A percentile compares a stretch with the other conserved stretches of the same genome.
Conservation (phyloP, 257 asterid genomes). For the Primulina eburnea region DNA sequence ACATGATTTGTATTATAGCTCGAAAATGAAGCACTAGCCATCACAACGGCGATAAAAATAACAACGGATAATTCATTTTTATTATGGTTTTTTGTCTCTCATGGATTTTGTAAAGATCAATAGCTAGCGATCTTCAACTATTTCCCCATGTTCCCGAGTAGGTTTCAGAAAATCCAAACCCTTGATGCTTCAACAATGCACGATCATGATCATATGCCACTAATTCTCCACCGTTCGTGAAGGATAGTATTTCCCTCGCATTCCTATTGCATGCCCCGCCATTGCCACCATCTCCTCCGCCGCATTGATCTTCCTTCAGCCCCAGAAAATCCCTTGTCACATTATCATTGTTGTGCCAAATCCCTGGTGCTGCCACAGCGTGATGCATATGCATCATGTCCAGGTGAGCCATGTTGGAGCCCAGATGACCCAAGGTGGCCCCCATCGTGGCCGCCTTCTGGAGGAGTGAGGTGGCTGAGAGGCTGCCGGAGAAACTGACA, state of each 20-base stretch:
- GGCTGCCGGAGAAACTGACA: slow-evolving; percentile 24
- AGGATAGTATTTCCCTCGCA: slow-evolving; percentile 25
- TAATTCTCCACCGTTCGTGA: slow-evolving; percentile 39
- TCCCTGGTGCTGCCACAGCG: slow-evolving; percentile 6
- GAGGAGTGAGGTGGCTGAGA: slow-evolving; percentile 75
- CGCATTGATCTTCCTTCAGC: slow-evolving; percentile 48
- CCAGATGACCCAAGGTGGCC: slow-evolving; percentile 38
- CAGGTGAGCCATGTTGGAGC: slow-evolving; percentile 65
- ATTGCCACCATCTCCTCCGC: slow-evolving; percentile 21
- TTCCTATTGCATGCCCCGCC: too few species aligned
- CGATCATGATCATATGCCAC: slow-evolving; percentile 43
- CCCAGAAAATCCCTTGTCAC: slow-evolving; percentile 81
- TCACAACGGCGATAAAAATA: too few species aligned
- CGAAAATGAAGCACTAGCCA: too few species aligned
- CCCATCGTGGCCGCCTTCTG: slow-evolving; percentile 65
- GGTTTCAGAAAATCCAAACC: slow-evolving; percentile 46
- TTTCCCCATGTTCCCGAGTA: slow-evolving; percentile 57
- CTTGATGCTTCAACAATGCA: slow-evolving; percentile 47
- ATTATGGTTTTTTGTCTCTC: background rate
- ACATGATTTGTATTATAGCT: too few species aligned
- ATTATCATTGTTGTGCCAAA: slow-evolving; percentile 62
- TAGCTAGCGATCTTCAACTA: slow-evolving; percentile 32
- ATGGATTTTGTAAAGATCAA: background rate
- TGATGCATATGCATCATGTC: slow-evolving; percentile 45
- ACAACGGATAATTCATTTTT: too few species aligned